Conservation (phyloP, 2,329 filamentous ascomycete species). For the Cryphonectria radicalis region DNA sequence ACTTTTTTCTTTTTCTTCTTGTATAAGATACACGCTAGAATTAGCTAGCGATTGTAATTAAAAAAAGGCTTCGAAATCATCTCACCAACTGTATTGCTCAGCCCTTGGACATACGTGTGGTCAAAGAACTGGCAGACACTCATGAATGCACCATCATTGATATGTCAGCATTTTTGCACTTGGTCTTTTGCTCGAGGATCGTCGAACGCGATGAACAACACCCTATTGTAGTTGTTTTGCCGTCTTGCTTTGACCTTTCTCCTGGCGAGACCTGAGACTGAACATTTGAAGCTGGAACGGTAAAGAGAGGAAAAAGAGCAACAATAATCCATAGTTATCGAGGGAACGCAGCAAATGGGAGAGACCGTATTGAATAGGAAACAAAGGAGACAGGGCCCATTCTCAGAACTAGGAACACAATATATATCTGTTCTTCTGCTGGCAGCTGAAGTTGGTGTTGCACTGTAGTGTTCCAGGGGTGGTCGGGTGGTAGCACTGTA, state of each 20-base stretch:
- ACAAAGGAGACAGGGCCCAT: background rate
- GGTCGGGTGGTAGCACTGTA: no score
- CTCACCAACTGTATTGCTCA: background rate
- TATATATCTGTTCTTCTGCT: background rate
- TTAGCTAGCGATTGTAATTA: slow-evolving; percentile 8
- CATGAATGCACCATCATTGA: no score
- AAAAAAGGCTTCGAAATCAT: background rate
- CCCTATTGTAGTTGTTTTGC: background rate
- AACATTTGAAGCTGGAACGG: background rate
- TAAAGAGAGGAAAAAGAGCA: background rate
- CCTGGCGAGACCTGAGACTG: background rate
- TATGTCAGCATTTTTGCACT: no score
- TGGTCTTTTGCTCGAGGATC: background rate
- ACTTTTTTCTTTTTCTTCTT: background rate
- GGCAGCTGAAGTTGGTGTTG: background rate
- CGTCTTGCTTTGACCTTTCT: background rate
- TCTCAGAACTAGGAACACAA: no score
- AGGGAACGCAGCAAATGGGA: background rate
- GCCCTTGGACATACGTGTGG: no score
- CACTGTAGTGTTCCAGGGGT: no score
- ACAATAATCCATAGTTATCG: background rate
- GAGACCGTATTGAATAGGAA: background rate
- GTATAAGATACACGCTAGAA: slow-evolving; percentile 1
- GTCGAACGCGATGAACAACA: background rate
- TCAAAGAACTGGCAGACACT: no score